phyloP scores from a whole-genome alignment of 2,329 filamentous ascomycete genomes.

The Epichloe sp. region DNA sequence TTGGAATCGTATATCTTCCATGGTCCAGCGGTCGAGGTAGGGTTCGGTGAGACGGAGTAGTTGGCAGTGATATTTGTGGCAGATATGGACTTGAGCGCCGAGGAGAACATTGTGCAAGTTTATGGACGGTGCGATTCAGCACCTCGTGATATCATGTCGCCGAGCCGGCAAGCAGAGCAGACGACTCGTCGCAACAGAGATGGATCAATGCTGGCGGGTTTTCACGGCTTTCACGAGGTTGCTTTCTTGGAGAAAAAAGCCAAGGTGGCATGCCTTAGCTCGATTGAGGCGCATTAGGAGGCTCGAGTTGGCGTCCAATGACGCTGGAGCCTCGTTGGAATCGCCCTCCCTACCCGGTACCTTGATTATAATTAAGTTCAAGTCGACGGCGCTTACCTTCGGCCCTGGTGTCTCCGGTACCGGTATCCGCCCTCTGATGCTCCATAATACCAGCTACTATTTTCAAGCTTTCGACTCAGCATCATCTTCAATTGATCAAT shows the following conservation, averaged over 20 bases:
- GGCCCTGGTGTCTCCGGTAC: slow-evolving; percentile 6
- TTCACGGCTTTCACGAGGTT: not conserved
- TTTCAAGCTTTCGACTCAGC: not conserved
- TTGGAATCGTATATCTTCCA: slow-evolving; percentile 98
- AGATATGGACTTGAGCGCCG: slow-evolving; percentile 83
- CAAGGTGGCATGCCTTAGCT: not conserved
- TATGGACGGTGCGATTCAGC: slow-evolving; percentile 8
- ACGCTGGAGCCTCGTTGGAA: not conserved
- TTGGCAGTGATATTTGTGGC: slow-evolving; percentile 83
- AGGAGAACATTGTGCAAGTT: slow-evolving; percentile 63
- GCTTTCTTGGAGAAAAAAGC: not conserved
- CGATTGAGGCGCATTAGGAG: no score
- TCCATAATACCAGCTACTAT: not conserved
- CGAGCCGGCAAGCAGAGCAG: not conserved
- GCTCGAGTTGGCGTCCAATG: not conserved
- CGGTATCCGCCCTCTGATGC: not conserved
- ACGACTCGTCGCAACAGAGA: not conserved
- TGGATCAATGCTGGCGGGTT: not conserved
- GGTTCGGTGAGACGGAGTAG: slow-evolving; percentile 67
- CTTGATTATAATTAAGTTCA: not conserved
- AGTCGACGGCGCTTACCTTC: slow-evolving; percentile 1
- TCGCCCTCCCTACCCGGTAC: not conserved
- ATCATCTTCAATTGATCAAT: not conserved
- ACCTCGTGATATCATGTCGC: slow-evolving; percentile 16
- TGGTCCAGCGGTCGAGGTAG: slow-evolving; percentile 71